Evolutionary conservation across 306 rosid genomes (phyloP), one percentile per base, ranked within the genome.

Genomic region (Macrotyloma uniflorum): DNA sequence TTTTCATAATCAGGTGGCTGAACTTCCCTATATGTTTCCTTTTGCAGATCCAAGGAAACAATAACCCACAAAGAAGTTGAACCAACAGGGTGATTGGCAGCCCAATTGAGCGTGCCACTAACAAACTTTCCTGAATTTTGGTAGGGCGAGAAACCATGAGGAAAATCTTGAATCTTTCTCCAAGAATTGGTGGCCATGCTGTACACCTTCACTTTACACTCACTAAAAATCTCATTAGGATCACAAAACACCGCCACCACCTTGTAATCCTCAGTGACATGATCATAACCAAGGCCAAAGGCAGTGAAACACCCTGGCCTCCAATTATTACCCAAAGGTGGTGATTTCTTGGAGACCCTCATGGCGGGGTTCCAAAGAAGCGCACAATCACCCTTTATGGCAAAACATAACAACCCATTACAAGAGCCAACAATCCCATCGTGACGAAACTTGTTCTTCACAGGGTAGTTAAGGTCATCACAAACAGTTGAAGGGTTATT

Each of bases 221-320:
- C 81, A 72, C 85, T 79, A 47, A 65, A 73, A 33, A 72, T 22
- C 57, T 67, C 79, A 38, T 75, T 74, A 54, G 89, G 87, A 32
- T 83, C 89, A 68, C 81, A 72, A 61, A 86, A 83, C 58, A 86
- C 87, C 72, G 87, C 87, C 51, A 86, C 85, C 61, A 86, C 89
- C 23, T 86, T 86, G 59, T 77, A 86, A 77, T 86, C 89, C 14
- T 80, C 79, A 45, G 4, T 46, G 19, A 77, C 62, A 80, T 72
- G 87, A 80, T 86, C 89, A 62, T 80, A 86, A 10, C 89, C 89
- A 28, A 86, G 87, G 7, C 89, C 89, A 80, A 86, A 86, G 49
- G 69, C 77, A 77, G 89, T 86, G 36, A 59, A 86, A 73, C 89
- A 86, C 50, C 87, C 85, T 1, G 87, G 85, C 53, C 87, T 83